Conservation (phyloP, 108 stramenopile genomes). For the Nitzschia inconspicua region DNA sequence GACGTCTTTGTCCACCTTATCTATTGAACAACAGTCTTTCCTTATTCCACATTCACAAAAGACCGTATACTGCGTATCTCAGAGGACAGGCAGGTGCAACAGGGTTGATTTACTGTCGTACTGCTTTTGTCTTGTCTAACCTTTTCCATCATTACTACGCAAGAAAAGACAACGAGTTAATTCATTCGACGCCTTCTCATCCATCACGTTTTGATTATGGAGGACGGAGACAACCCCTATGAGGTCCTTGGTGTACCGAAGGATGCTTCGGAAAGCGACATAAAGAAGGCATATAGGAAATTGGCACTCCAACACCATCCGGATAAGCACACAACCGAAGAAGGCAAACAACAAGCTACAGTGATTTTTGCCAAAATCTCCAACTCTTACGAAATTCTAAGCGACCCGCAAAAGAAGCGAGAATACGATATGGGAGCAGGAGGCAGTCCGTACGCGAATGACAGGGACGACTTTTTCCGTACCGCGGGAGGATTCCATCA, state of each 20-base stretch:
- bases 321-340: constrained; percentile 56
- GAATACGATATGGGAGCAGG: constrained; percentile 55
- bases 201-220: too few relatives aligned
- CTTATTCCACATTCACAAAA: too few relatives aligned
- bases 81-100: too few relatives aligned
- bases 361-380: constrained; percentile 36
- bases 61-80: too few relatives aligned
- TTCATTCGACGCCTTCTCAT: too few relatives aligned
- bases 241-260: constrained; percentile 71
- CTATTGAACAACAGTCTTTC: too few relatives aligned
- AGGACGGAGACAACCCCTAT: constrained; percentile 67
- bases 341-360: constrained; percentile 19
- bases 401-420: constrained; percentile 59
- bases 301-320: constrained; percentile 67
- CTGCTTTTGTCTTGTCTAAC: too few relatives aligned
- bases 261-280: constrained; percentile 68
- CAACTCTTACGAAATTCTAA: constrained; percentile 88
- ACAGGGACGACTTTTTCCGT: not conserved
- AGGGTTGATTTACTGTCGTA: too few relatives aligned
- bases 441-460: not conserved
- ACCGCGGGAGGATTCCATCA: not conserved
- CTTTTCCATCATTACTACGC: too few relatives aligned
- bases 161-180: too few relatives aligned
- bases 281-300: constrained; percentile 84
- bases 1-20: too few relatives aligned